Evolutionary conservation across 2,329 filamentous ascomycete species (phyloP).

Genomic region (Claviceps digitariae): DNA sequence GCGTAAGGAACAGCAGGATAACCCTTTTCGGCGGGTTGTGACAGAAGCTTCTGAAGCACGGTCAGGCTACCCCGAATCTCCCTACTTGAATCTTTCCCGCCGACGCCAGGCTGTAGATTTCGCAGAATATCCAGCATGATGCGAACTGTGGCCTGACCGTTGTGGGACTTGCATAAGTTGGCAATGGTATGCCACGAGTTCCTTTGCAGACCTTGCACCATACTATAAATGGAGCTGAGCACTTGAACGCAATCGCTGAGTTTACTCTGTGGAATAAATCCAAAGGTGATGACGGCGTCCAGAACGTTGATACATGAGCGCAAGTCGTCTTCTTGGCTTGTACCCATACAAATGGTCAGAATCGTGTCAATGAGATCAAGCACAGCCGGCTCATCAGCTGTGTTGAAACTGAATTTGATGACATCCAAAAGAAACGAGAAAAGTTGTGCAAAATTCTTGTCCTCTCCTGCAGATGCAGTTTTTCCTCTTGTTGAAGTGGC

Average conservation of each 20-base stretch:
- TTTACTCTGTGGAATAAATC: constrained; percentile 49
- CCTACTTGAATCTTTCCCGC: constrained; percentile 37
- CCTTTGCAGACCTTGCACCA: constrained; percentile 46
- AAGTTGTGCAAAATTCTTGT: constrained; percentile 48
- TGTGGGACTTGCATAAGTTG: constrained; percentile 60
- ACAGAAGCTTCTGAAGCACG: constrained; percentile 49
- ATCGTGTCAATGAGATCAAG: constrained; percentile 47
- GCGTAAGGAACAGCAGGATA: constrained; percentile 47
- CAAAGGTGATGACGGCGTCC: constrained; percentile 58
- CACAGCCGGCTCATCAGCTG: constrained; percentile 49
- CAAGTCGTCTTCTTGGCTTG: constrained; percentile 50
- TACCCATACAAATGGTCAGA: constrained; percentile 54
- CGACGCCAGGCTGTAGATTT: constrained; percentile 30
- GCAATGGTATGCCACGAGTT: constrained; percentile 57
- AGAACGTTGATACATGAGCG: constrained; percentile 54
- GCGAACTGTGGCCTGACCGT: constrained; percentile 55
- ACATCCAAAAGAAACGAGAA: constrained; percentile 54
- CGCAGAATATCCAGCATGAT: constrained; percentile 50
- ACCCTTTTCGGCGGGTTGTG: constrained; percentile 43
- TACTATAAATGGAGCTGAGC: constrained; percentile 56
- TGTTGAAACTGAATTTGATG: constrained; percentile 63
- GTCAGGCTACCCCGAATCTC: constrained; percentile 50
- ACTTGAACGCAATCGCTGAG: constrained; percentile 56
- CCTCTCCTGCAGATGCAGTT: constrained; percentile 33
- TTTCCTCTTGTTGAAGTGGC: constrained; percentile 23